These are phyloP conservation scores for Dothiorella sarmentorum DNA, from an alignment of 2,329 filamentous ascomycete genomes.

Conservation along the genomic window DNA sequence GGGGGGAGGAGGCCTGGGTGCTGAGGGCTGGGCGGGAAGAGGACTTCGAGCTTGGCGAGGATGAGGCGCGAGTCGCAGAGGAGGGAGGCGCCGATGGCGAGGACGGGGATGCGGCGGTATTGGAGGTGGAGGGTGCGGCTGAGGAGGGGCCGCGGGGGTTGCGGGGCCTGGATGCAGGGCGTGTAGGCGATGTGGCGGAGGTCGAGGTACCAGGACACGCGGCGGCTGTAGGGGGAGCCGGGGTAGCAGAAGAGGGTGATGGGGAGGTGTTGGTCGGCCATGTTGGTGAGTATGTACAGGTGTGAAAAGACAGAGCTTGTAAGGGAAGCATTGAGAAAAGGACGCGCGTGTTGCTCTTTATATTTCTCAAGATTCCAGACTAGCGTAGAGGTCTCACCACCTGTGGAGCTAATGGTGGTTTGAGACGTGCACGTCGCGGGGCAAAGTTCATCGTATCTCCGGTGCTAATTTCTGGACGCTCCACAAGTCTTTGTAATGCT, in stretches of 20 bases:
- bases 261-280: not conserved
- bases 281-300: not conserved
- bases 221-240: not conserved
- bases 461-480: not conserved
- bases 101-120: conserved; percentile 67
- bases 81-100: conserved; percentile 63
- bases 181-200: conserved; percentile 9
- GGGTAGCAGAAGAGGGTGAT: conserved; percentile 16
- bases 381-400: not conserved
- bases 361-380: not conserved
- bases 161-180: conserved; percentile 54
- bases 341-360: not conserved
- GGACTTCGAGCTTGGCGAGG: conserved; percentile 58
- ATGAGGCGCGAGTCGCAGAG: conserved; percentile 70
- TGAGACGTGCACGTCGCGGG: not conserved
- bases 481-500: not conserved
- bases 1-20: not conserved
- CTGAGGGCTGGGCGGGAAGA: conserved; percentile 41
- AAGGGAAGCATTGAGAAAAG: not conserved
- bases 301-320: not conserved
- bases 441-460: not conserved
- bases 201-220: conserved; percentile 11
- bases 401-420: not conserved
- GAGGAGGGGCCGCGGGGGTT: conserved; percentile 65
- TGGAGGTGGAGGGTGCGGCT: conserved; percentile 55